Evolutionary conservation across 2,329 filamentous ascomycete species (phyloP).

Genomic region (Paraconiothyrium brasiliense): DNA sequence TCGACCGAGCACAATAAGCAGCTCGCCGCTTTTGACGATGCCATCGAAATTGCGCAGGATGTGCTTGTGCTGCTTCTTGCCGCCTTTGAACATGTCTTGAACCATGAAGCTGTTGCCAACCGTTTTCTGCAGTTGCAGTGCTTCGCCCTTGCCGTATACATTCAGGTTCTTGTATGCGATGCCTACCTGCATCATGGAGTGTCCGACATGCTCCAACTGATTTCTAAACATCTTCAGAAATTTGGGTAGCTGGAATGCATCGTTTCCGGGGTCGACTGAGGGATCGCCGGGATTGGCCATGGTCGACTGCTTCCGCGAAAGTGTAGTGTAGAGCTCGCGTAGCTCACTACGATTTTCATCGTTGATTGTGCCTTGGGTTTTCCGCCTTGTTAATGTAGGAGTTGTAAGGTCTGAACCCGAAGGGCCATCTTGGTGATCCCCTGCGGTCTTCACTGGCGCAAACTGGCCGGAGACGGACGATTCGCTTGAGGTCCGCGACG

Average conservation of each 20-base stretch:
- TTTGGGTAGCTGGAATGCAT: constrained; percentile 64
- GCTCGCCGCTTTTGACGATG: constrained; percentile 60
- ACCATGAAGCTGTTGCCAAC: constrained; percentile 68
- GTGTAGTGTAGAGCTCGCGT: constrained; percentile 32
- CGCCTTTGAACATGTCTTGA: constrained; percentile 65
- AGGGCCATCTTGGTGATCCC: constrained; percentile 14
- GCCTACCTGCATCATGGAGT: constrained; percentile 64
- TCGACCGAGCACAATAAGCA: constrained; percentile 58
- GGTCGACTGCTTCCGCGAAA: constrained; percentile 36
- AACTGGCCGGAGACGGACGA: constrained; percentile 19
- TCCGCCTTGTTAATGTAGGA: constrained; percentile 18
- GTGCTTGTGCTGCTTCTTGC: constrained; percentile 61
- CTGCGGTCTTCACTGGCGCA: constrained; percentile 17
- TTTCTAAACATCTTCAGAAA: constrained; percentile 61
- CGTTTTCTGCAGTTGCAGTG: constrained; percentile 74
- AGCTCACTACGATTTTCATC: constrained; percentile 38
- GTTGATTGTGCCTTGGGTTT: constrained; percentile 32
- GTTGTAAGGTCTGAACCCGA: constrained; percentile 10
- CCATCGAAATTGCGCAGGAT: constrained; percentile 66
- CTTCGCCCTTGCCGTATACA: constrained; percentile 72
- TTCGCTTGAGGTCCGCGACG: constrained; percentile 20
- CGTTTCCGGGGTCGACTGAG: constrained; percentile 61
- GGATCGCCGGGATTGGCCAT: constrained; percentile 53
- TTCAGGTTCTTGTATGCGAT: constrained; percentile 72
- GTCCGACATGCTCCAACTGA: constrained; percentile 64